Evolutionary conservation across 495 filamentous ascomycete genomes (phyloP).

Genomic region (Podospora pseudoanserina): DNA sequence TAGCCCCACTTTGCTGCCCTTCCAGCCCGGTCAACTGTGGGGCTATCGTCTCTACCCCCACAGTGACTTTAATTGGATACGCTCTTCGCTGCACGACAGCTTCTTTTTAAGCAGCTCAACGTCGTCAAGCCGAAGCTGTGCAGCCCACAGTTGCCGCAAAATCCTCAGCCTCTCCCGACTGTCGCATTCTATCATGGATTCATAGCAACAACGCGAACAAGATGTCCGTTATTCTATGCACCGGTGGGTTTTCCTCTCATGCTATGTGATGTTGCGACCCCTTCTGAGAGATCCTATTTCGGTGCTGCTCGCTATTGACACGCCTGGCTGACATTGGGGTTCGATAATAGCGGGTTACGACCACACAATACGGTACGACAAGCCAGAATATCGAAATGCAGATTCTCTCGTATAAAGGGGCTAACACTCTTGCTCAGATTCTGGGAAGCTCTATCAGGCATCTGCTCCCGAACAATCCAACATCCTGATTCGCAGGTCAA

Average conservation of each 20-base stretch:
- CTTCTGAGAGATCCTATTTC: neutral
- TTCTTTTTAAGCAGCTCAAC: neutral
- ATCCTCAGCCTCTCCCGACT: neutral
- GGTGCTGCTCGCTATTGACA: neutral
- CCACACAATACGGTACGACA: slow-evolving; percentile 87
- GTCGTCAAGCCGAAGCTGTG: neutral
- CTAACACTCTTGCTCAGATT: slow-evolving; percentile 55
- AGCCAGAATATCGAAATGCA: neutral
- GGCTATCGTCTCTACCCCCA: slow-evolving; percentile 1
- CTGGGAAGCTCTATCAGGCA: slow-evolving; percentile 97
- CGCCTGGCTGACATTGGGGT: slow-evolving; percentile 1
- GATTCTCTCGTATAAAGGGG: neutral
- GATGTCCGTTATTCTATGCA: slow-evolving; percentile 88
- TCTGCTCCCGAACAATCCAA: slow-evolving; percentile 96
- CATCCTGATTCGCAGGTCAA: slow-evolving; percentile 98
- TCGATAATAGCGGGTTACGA: slow-evolving; percentile 79
- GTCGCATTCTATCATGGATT: slow-evolving; percentile 18
- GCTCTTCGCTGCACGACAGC: neutral
- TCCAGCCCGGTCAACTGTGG: neutral
- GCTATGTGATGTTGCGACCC: neutral
- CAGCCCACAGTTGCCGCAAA: neutral
- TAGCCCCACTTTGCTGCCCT: too few relatives aligned
- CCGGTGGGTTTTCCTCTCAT: slow-evolving; percentile 52
- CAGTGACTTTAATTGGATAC: neutral
- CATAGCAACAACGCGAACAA: slow-evolving; percentile 22